These are phyloP conservation scores for Meyerozyma elateridarum DNA, from an alignment of 1,139 yeast genomes.

Conservation along the genomic window DNA sequence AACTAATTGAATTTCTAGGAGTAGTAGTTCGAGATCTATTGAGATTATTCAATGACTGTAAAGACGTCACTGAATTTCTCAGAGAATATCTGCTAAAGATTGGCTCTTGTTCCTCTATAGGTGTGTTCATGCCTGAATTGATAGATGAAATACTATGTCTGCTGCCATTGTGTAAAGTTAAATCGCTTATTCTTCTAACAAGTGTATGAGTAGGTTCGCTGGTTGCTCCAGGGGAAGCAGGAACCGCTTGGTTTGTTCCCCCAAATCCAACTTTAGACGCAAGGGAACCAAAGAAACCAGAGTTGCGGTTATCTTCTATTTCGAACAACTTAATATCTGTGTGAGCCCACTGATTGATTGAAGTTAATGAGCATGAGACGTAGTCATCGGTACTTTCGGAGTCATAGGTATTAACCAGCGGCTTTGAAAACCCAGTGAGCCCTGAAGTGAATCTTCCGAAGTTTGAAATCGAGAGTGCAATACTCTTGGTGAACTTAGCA, in stretches of 20 bases:
- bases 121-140: constrained; percentile 21
- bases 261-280: constrained; percentile 18
- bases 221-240: constrained; percentile 38
- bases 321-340: constrained; percentile 60
- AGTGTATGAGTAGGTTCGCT: constrained; percentile 50
- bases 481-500: constrained; percentile 28
- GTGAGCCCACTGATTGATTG: constrained; percentile 55
- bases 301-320: constrained; percentile 38
- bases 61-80: constrained; percentile 34
- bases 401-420: constrained; percentile 10
- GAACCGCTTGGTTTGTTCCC: constrained; percentile 19
- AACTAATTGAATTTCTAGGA: constrained; percentile 37
- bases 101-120: constrained; percentile 29
- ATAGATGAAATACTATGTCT: constrained; percentile 22
- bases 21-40: constrained; percentile 37
- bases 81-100: constrained; percentile 14
- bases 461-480: constrained; percentile 39
- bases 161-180: constrained; percentile 25
- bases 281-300: constrained; percentile 33
- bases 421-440: constrained; percentile 30
- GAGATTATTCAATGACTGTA: constrained; percentile 40
- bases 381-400: constrained; percentile 12
- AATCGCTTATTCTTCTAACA: constrained; percentile 45
- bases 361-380: constrained; percentile 25
- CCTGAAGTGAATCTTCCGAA: constrained; percentile 41